phyloP scores from a whole-genome alignment of 2,329 filamentous ascomycete species.

The Cladosporium halotolerans region DNA sequence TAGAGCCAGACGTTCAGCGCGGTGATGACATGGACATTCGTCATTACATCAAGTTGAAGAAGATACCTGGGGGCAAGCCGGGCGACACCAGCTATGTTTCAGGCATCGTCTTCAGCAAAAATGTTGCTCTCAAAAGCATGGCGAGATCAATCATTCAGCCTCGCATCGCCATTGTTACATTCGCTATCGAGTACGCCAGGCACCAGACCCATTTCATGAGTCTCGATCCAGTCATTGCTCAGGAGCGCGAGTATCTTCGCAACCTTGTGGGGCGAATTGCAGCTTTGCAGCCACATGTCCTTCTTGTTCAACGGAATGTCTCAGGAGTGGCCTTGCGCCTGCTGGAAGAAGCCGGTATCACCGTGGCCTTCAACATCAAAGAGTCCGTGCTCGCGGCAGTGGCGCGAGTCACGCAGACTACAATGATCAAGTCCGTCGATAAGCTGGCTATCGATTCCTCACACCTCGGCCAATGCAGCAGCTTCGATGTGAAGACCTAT shows the following conservation, averaged over 20 bases:
- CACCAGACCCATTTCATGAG: slow-evolving; percentile 97
- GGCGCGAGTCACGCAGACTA: slow-evolving; percentile 82
- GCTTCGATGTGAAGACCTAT: slow-evolving; percentile 94
- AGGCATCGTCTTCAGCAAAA: slow-evolving; percentile 95
- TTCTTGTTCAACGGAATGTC: slow-evolving; percentile 89
- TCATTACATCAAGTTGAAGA: slow-evolving; percentile 96
- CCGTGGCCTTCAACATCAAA: slow-evolving; percentile 95
- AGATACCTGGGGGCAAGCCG: slow-evolving; percentile 83
- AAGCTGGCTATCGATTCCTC: slow-evolving; percentile 74
- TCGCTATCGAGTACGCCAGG: slow-evolving; percentile 90
- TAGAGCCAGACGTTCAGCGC: slow-evolving; percentile 81
- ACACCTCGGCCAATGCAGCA: slow-evolving; percentile 71
- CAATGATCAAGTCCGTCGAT: slow-evolving; percentile 90
- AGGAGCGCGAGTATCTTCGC: slow-evolving; percentile 87
- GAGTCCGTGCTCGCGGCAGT: slow-evolving; percentile 92
- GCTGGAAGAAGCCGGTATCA: slow-evolving; percentile 79
- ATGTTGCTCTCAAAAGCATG: slow-evolving; percentile 94
- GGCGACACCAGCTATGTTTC: slow-evolving; percentile 95
- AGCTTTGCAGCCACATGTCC: slow-evolving; percentile 72
- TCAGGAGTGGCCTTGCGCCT: slow-evolving; percentile 86
- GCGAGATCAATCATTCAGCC: slow-evolving; percentile 75
- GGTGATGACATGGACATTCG: slow-evolving; percentile 96
- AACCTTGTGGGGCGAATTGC: slow-evolving; percentile 90
- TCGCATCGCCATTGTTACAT: slow-evolving; percentile 85
- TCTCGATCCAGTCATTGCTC: slow-evolving; percentile 88